These are phyloP conservation scores for Paraphaeosphaeria sporulosa DNA, from an alignment of 2,329 filamentous ascomycete genomes.

Conservation along the genomic window DNA sequence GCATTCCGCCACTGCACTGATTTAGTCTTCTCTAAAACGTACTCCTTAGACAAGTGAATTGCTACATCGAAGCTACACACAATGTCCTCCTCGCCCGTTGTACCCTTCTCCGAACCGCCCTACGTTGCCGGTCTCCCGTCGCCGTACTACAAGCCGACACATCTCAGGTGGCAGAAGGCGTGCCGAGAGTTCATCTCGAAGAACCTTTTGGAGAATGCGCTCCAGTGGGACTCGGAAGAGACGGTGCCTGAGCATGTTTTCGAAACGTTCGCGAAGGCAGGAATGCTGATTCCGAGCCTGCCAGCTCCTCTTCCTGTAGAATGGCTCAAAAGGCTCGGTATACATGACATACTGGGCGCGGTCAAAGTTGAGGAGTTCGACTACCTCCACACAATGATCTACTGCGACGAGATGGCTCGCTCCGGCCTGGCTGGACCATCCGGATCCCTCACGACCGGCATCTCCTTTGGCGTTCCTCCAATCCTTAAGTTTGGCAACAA, in stretches of 20 bases:
- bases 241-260: slow-evolving; percentile 71
- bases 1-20: not conserved
- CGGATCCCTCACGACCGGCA: slow-evolving; percentile 71
- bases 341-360: slow-evolving; percentile 70
- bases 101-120: slow-evolving; percentile 77
- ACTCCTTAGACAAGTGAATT: not conserved
- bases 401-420: slow-evolving; percentile 71
- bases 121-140: slow-evolving; percentile 75
- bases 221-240: slow-evolving; percentile 75
- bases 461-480: slow-evolving; percentile 74
- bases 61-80: slow-evolving; percentile 8
- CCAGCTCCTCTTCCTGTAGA: slow-evolving; percentile 72
- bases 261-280: slow-evolving; percentile 67
- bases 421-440: slow-evolving; percentile 70
- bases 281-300: slow-evolving; percentile 75
- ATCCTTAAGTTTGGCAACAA: slow-evolving; percentile 71
- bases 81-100: slow-evolving; percentile 42
- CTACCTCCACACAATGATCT: slow-evolving; percentile 74
- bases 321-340: slow-evolving; percentile 71
- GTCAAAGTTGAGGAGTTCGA: slow-evolving; percentile 77
- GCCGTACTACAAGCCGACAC: slow-evolving; percentile 73
- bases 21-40: not conserved
- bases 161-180: slow-evolving; percentile 71
- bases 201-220: slow-evolving; percentile 66
- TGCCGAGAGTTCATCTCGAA: slow-evolving; percentile 72